phyloP scores from a whole-genome alignment of 352 stramenopile genomes.

The Pythium volutum region DNA sequence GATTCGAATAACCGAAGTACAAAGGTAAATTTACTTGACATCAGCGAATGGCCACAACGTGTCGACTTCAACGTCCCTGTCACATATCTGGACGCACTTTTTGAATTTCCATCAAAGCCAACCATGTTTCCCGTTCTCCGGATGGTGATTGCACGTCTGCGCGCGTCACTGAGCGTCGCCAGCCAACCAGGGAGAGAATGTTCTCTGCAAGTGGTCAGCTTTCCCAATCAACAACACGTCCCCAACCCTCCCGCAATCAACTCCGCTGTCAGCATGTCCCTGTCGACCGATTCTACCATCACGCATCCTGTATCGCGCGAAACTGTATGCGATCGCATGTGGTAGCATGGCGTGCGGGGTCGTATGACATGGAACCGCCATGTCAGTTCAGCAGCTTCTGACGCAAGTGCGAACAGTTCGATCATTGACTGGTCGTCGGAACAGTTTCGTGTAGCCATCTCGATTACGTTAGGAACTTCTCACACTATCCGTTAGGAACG shows the following conservation, averaged over 20 bases:
- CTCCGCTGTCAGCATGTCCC: background rate
- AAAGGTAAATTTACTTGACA: background rate
- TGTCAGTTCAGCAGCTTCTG: conserved; percentile 1
- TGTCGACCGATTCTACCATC: background rate
- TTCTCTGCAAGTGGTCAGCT: background rate
- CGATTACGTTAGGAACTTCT: background rate
- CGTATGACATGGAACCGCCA: conserved; percentile 5
- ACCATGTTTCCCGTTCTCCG: no score
- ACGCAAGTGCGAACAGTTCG: background rate
- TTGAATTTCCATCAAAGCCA: no score
- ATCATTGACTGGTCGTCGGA: conserved; percentile 5
- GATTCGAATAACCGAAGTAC: no score
- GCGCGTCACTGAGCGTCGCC: no score
- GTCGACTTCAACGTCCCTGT: background rate
- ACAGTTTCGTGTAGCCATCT: background rate
- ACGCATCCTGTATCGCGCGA: background rate
- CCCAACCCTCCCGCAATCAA: background rate
- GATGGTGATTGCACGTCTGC: no score
- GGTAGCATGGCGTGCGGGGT: background rate
- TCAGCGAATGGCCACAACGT: background rate
- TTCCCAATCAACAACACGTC: background rate
- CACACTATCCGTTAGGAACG: background rate
- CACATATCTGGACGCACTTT: background rate
- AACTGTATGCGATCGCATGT: conserved; percentile 1
- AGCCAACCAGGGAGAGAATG: no score